Percentiles rank a stretch among this genome's conserved stretches.
phyloP scores from a whole-genome alignment of 371 early-diverging fungal species.

The Syncephalastrum racemosum region DNA sequence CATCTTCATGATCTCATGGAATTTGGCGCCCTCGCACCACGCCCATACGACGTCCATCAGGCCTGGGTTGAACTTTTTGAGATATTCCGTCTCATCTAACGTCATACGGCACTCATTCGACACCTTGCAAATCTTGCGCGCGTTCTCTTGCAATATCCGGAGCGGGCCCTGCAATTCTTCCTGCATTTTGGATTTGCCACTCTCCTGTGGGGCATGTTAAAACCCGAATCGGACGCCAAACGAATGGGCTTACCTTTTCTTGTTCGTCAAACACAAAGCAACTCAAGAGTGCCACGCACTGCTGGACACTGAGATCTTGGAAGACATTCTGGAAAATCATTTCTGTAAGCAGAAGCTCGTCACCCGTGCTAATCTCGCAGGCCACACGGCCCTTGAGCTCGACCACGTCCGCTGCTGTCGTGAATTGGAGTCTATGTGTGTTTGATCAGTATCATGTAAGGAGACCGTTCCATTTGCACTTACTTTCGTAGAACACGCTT shows the following conservation, averaged over 20 bases:
- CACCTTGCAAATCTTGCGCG: slow-evolving; percentile 84
- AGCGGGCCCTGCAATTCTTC: slow-evolving; percentile 85
- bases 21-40: slow-evolving; percentile 96
- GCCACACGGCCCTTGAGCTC: slow-evolving; percentile 99
- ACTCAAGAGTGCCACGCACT: slow-evolving; percentile 89
- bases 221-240: background rate
- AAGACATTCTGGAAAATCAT: slow-evolving; percentile 99
- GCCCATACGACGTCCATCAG: slow-evolving; percentile 98
- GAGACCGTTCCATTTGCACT: background rate
- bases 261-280: slow-evolving; percentile 94
- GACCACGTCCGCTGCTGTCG: slow-evolving; percentile 80
- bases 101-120: slow-evolving; percentile 87
- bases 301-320: slow-evolving; percentile 89
- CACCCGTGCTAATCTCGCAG: slow-evolving; percentile 98
- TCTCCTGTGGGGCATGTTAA: background rate
- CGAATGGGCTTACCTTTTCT: slow-evolving; percentile 41
- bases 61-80: slow-evolving; percentile 82
- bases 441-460: background rate
- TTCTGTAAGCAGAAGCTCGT: slow-evolving; percentile 98
- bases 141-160: slow-evolving; percentile 84
- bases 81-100: slow-evolving; percentile 82
- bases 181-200: slow-evolving; percentile 33
- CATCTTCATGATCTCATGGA: slow-evolving; percentile 95
- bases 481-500: slow-evolving; percentile 84
- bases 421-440: slow-evolving; percentile 75